Evolutionary conservation across 1,139 yeast genomes (phyloP).

Genomic region (Candida pseudoviswanathii): DNA sequence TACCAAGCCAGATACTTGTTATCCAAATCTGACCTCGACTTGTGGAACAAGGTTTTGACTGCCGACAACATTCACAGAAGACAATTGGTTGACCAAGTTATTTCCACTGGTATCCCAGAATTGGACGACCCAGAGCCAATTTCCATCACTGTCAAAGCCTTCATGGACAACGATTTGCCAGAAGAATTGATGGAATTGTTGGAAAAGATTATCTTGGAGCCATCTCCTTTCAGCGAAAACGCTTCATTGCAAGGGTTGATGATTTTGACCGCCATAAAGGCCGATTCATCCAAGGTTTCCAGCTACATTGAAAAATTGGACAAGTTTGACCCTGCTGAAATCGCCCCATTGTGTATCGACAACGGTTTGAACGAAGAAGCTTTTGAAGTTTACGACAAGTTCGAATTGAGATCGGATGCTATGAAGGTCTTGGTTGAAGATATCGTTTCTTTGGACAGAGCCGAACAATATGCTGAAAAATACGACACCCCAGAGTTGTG

Average conservation of each 20-base stretch:
- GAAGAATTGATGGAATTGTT: conserved; percentile 89
- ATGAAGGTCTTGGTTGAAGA: conserved; percentile 91
- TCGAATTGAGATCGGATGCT: conserved; percentile 77
- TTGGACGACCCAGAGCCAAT: conserved; percentile 94
- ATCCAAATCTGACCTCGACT: conserved; percentile 74
- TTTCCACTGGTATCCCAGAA: conserved; percentile 96
- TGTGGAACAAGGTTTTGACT: conserved; percentile 80
- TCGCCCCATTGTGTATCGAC: conserved; percentile 90
- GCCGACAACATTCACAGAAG: conserved; percentile 85
- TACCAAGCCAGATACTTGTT: conserved; percentile 96
- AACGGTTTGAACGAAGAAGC: conserved; percentile 93
- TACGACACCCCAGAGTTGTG: conserved; percentile 84
- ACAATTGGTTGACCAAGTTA: conserved; percentile 88
- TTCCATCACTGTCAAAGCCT: conserved; percentile 93
- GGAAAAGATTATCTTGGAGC: conserved; percentile 94
- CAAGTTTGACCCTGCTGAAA: conserved; percentile 89
- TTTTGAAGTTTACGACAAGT: conserved; percentile 86
- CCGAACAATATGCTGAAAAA: conserved; percentile 90
- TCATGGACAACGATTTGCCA: conserved; percentile 94
- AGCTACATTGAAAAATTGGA: conserved; percentile 87
- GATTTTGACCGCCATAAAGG: conserved; percentile 92
- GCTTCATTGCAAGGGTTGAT: conserved; percentile 92
- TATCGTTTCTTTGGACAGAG: conserved; percentile 91
- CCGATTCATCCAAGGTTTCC: conserved; percentile 84
- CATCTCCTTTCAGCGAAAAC: conserved; percentile 95